A percentile compares a stretch with the other conserved stretches of the same genome.
These are phyloP conservation scores for Paraphaeosphaeria minitans DNA, from an alignment of 2,329 filamentous ascomycete species.

Conservation along the genomic window DNA sequence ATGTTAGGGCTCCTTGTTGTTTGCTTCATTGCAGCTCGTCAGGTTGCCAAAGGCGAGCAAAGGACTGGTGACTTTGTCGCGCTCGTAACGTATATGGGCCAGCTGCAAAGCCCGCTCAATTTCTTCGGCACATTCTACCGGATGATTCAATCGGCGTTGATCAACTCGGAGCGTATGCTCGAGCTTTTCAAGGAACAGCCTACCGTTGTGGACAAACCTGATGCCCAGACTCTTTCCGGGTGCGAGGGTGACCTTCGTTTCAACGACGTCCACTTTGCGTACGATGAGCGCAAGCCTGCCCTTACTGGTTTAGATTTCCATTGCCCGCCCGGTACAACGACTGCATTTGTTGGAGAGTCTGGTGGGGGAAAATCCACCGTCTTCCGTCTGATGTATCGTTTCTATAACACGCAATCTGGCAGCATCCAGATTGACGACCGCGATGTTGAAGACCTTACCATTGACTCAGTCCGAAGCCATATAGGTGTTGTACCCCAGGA, in stretches of 20 bases:
- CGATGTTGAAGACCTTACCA: conserved; percentile 84
- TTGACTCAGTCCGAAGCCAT: conserved; percentile 87
- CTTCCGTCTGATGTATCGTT: conserved; percentile 93
- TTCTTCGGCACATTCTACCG: conserved; percentile 93
- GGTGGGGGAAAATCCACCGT: conserved; percentile 97
- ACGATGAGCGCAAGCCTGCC: conserved; percentile 84
- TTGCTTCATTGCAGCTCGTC: conserved; percentile 71
- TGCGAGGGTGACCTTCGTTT: conserved; percentile 86
- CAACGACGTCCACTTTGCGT: conserved; percentile 87
- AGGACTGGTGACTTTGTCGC: conserved; percentile 72
- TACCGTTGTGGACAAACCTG: conserved; percentile 79
- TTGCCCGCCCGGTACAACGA: conserved; percentile 88
- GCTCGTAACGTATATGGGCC: conserved; percentile 75
- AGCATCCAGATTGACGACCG: conserved; percentile 83
- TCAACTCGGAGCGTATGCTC: conserved; percentile 91
- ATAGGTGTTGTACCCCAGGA: conserved; percentile 98
- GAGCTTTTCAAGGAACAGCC: conserved; percentile 97
- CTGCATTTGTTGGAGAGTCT: conserved; percentile 93
- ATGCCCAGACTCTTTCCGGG: conserved; percentile 64
- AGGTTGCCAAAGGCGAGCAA: conserved; percentile 65
- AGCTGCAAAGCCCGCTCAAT: conserved; percentile 71
- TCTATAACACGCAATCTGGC: conserved; percentile 85
- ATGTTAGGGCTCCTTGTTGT: conserved; percentile 69
- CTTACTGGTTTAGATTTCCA: conserved; percentile 83
- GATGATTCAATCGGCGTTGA: conserved; percentile 95